Evolutionary conservation across 495 filamentous ascomycete species (phyloP), one percentile per base, ranked within the genome.

Genomic region (Xylaria bambusicola): DNA sequence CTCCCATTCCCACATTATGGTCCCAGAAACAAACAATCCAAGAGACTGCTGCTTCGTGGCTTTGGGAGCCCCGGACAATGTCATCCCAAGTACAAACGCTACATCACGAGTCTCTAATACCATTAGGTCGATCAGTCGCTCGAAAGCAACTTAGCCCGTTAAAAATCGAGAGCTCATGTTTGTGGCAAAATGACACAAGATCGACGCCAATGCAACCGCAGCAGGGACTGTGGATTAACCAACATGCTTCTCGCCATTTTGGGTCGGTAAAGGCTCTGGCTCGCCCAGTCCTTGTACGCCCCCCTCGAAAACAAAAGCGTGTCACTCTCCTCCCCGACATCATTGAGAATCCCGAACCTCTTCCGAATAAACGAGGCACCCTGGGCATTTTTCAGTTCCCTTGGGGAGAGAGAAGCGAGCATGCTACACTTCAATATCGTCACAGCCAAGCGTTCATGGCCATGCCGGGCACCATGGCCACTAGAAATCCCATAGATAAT

Each of bases 351-450:
- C 82, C 82, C 6, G 65, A 78, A 55, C 80, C 81, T 45, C 66
- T 84, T 10, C 80, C 80, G 13, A 66, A 80, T 47, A 79, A 78
- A 59, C 68, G 74, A 12, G 81, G 75, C 29, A 82, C 76, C 5
- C 69, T 84, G 8, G 82, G 81, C 4, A 78, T 84, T 51, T 84
- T 83, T 66, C 80, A 84, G 61, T 82, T 82, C 58, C 78, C 82
- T 0, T 84, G 80, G 80, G 82, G 82, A 20, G 81, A 83, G 58
- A 77, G 66, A 62, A 83, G 81, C 24, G 81, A 84, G 58, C 73
- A 76, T 33, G 76, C 77, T 2, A 70, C 66, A 15, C 60, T 79
- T n/a, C 73, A 73, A 36, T 62, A 68, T 44, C 70, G 61, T 15
- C 57, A 66, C 20, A 62, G 52, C 20, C 61, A 58, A 58, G 66